These are phyloP conservation scores for Achaetomiella virescens DNA, from an alignment of 495 filamentous ascomycete genomes.

Conservation along the genomic window DNA sequence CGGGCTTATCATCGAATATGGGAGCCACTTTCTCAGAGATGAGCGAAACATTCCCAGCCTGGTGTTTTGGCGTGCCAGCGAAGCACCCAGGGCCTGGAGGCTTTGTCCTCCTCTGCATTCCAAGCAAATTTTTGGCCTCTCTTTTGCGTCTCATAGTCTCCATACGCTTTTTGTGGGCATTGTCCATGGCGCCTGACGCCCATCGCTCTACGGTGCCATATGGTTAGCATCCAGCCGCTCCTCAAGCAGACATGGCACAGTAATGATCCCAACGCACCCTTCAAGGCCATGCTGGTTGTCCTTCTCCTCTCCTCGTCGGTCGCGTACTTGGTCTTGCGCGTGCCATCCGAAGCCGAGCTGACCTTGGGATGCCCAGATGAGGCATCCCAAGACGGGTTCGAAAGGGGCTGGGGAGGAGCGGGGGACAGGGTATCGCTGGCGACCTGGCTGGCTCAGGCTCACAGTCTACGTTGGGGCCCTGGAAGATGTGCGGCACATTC, in stretches of 20 bases:
- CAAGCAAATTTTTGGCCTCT: background rate
- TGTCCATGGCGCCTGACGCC: conserved; percentile 21
- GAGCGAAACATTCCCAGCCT: background rate
- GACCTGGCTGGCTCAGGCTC: conserved; percentile 17
- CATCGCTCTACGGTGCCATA: conserved; percentile 15
- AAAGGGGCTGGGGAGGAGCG: background rate
- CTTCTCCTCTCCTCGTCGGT: conserved; percentile 18
- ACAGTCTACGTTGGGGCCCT: background rate
- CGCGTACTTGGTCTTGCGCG: conserved; percentile 4
- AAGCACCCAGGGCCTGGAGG: background rate
- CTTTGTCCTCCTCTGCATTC: background rate
- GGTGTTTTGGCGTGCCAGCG: background rate
- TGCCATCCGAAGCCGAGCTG: background rate
- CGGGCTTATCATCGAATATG: background rate
- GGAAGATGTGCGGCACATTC: too few relatives aligned
- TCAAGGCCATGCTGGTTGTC: conserved; percentile 12
- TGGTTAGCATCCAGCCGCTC: background rate
- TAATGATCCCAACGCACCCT: conserved; percentile 5
- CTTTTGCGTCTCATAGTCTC: conserved; percentile 9
- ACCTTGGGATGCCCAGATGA: background rate
- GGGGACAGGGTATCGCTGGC: conserved; percentile 17
- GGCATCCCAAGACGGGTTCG: background rate
- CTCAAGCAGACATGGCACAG: background rate
- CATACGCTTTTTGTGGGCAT: conserved; percentile 10
- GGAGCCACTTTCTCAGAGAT: background rate